phyloP scores from a whole-genome alignment of 495 filamentous ascomycete species.

The Arthonia radiata region DNA sequence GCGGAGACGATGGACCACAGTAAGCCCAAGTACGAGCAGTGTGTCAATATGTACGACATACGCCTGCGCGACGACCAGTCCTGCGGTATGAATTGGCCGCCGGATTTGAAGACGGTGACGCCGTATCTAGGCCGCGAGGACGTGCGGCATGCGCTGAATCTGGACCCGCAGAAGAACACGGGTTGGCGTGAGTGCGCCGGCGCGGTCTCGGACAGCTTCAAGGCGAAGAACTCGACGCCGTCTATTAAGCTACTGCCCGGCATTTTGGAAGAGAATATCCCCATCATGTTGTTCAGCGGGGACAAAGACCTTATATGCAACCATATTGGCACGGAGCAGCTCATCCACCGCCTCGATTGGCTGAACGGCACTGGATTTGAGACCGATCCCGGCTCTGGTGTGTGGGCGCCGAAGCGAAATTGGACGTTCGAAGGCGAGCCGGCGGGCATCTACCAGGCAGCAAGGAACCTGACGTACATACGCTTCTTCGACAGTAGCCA shows the following conservation, averaged over 20 bases:
- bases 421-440: slow-evolving; percentile 87
- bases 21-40: slow-evolving; percentile 24
- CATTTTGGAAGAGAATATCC: slow-evolving; percentile 48
- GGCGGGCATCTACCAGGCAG: slow-evolving; percentile 81
- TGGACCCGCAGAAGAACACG: slow-evolving; percentile 52
- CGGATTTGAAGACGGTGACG: slow-evolving; percentile 48
- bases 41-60: slow-evolving; percentile 88
- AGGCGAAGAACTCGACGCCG: slow-evolving; percentile 38
- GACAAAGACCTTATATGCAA: slow-evolving; percentile 93
- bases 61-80: slow-evolving; percentile 47
- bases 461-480: slow-evolving; percentile 85
- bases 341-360: slow-evolving; percentile 84
- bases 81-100: slow-evolving; percentile 93
- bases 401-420: slow-evolving; percentile 74
- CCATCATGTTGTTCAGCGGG: slow-evolving; percentile 71
- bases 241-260: slow-evolving; percentile 51
- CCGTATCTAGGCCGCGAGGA: slow-evolving; percentile 70
- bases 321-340: slow-evolving; percentile 73
- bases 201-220: slow-evolving; percentile 45
- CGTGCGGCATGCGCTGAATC: slow-evolving; percentile 54
- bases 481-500: slow-evolving; percentile 87
- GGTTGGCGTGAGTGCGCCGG: slow-evolving; percentile 87
- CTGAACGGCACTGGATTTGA: slow-evolving; percentile 80
- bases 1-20: slow-evolving; percentile 23
- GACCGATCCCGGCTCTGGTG: slow-evolving; percentile 56